Evolutionary conservation across 352 stramenopile genomes (phyloP), one percentile per base, ranked within the genome.

Genomic region (Halophytophthora polymorphica): DNA sequence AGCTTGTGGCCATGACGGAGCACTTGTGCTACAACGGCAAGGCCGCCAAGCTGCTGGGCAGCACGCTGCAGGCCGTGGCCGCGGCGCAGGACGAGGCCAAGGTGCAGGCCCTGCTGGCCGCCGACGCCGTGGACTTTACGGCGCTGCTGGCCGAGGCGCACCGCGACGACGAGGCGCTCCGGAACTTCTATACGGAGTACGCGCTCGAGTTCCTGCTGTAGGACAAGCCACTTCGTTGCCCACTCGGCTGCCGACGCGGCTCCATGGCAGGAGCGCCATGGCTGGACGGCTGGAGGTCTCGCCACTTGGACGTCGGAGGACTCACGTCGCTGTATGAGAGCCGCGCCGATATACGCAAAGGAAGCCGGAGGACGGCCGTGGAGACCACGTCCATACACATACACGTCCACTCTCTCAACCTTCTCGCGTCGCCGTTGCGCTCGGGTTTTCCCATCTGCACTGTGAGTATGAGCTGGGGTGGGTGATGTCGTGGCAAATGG

Each of bases 21-120:
- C 75, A 80, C 62, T 49, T 87, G 50, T 43, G 54, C 18, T 63
- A 70, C 47, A 83, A 81, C 36, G 78, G 78, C 45, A 89, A 89
- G 60, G 75, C 75, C 6, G 75, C 75, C 34, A 79, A 81, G 60
- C 59, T 89, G 14, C 64, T 89, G 37, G 70, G 64, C 25, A 59
- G 67, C 23, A 79, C 76, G n/a, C 57, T 86, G 8, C 50, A 62
- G 17, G 63, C 55, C 6, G 35, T 88, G 6, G 47, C 63, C 6
- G 49, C 54, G 13, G 61, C 49, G 15, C 50, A 69, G 10, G 66
- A 86, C 42, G 64, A 84, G 43, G 55, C 44, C 2, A 77, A 75
- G 50, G 61, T 65, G 33, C 67, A 75, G 59, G 44, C 65, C 38
- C 45, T 88, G 2, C 70, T 76, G 18, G 43, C 48, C 22, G 39